Conservation (phyloP, 176 grass and related monocot species). For the Aegilops longissima region DNA sequence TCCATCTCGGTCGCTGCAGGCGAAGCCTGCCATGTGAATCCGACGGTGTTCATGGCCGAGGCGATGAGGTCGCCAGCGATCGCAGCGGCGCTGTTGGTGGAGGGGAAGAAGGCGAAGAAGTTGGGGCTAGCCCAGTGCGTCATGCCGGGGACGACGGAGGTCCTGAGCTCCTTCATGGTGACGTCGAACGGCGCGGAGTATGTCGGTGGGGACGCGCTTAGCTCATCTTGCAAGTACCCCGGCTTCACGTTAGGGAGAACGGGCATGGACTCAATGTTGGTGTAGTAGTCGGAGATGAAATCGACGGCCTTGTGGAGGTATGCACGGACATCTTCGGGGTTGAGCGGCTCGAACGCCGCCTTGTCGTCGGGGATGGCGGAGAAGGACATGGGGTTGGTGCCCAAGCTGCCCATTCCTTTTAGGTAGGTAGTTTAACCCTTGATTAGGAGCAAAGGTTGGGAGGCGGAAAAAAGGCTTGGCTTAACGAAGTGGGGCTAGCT, state of each 20-base stretch:
- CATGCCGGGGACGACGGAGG: neutral
- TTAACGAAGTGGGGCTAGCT: too few relatives aligned
- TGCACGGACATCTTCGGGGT: neutral
- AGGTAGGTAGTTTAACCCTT: neutral
- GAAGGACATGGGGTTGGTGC: neutral
- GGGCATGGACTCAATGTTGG: neutral
- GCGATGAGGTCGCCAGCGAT: constrained; percentile 1
- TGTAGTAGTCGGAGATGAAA: constrained; percentile 14
- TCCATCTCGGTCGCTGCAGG: neutral
- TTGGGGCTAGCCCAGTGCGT: constrained; percentile 19
- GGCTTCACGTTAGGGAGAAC: neutral
- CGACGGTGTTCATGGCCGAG: neutral
- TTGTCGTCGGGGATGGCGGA: neutral
- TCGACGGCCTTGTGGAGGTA: constrained; percentile 4
- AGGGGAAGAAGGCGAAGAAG: constrained; percentile 13
- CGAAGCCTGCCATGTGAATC: neutral
- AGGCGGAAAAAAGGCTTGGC: neutral
- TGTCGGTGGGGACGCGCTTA: neutral
- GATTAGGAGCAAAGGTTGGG: neutral
- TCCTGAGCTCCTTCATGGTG: constrained; percentile 12
- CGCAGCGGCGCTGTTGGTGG: neutral
- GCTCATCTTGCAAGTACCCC: neutral
- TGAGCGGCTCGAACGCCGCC: neutral
- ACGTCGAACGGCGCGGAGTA: neutral
- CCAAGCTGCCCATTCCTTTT: neutral